These are phyloP conservation scores for Blastomyces parvus DNA, from an alignment of 2,329 filamentous ascomycete species.

Conservation along the genomic window DNA sequence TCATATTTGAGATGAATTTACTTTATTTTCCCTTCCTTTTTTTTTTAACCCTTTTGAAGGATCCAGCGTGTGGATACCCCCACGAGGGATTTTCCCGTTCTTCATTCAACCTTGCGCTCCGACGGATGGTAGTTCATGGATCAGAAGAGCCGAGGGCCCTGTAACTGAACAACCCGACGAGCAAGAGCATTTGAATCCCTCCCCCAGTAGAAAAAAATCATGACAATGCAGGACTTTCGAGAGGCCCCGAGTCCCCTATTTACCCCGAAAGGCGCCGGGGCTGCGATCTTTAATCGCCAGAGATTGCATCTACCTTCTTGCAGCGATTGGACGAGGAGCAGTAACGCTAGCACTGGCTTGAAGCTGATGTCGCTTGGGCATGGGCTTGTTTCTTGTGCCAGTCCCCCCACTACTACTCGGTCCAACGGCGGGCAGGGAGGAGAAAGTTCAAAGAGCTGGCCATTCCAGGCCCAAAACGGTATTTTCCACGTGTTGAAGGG, in stretches of 20 bases:
- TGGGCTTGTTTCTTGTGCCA: neutral
- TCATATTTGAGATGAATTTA: too few species aligned
- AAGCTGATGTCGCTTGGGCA: neutral
- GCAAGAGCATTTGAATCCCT: too few species aligned
- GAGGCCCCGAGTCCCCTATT: too few species aligned
- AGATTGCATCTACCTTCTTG: too few species aligned
- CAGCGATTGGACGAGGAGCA: neutral
- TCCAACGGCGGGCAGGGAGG: neutral
- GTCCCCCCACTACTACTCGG: neutral
- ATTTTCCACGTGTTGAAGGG: conserved; percentile 1
- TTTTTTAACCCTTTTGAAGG: neutral
- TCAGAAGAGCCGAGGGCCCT: neutral
- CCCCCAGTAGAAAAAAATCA: neutral
- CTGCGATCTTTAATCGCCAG: neutral
- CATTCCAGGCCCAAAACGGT: too few species aligned
- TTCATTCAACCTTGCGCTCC: too few species aligned
- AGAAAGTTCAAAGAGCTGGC: neutral
- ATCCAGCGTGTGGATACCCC: too few species aligned
- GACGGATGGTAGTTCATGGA: too few species aligned
- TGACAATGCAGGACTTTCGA: neutral
- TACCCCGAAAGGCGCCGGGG: neutral
- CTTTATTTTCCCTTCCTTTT: neutral
- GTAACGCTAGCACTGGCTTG: neutral
- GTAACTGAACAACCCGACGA: neutral
- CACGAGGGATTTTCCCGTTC: too few species aligned